phyloP scores from a whole-genome alignment of 352 stramenopile genomes.

The Pythium sukuiense region DNA sequence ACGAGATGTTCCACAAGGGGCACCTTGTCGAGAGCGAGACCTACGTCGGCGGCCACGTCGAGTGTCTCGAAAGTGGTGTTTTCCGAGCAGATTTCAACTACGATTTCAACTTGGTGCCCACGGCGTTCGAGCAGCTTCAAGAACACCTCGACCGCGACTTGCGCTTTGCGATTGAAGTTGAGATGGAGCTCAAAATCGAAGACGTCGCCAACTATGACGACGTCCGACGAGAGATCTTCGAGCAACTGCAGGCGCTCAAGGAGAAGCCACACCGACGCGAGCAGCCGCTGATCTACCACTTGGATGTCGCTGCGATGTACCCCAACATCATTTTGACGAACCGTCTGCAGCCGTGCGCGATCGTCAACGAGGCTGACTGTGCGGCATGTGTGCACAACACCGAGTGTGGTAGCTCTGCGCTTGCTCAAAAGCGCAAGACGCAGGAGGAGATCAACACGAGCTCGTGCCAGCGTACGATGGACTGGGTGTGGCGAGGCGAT shows the following conservation, averaged over 20 bases:
- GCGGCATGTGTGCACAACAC: slow-evolving; percentile 95
- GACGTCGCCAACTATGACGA: slow-evolving; percentile 91
- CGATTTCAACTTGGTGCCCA: slow-evolving; percentile 95
- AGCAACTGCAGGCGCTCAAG: slow-evolving; percentile 92
- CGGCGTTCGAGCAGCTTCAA: slow-evolving; percentile 94
- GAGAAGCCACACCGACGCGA: slow-evolving; percentile 91
- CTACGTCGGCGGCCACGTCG: slow-evolving; percentile 99
- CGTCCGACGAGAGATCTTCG: slow-evolving; percentile 90
- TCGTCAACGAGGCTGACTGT: slow-evolving; percentile 95
- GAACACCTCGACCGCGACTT: slow-evolving; percentile 97
- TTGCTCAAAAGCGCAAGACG: slow-evolving; percentile 71
- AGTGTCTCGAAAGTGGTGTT: slow-evolving; percentile 98
- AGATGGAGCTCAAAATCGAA: slow-evolving; percentile 86
- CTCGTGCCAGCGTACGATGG: slow-evolving; percentile 96
- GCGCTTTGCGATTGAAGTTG: slow-evolving; percentile 95
- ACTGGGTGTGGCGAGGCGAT: slow-evolving; percentile 98
- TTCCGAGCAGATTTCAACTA: slow-evolving; percentile 98
- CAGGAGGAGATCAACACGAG: slow-evolving; percentile 45
- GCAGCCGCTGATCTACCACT: slow-evolving; percentile 97
- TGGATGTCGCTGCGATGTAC: slow-evolving; percentile 99
- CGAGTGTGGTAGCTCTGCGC: slow-evolving; percentile 58
- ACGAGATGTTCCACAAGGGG: slow-evolving; percentile 87
- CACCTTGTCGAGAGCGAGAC: slow-evolving; percentile 98
- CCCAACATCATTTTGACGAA: slow-evolving; percentile 99
- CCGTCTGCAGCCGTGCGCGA: slow-evolving; percentile 96